Base-by-base conservation (phyloP, 495 filamentous ascomycete species). In the Podospora pseudoanserina region DNA sequence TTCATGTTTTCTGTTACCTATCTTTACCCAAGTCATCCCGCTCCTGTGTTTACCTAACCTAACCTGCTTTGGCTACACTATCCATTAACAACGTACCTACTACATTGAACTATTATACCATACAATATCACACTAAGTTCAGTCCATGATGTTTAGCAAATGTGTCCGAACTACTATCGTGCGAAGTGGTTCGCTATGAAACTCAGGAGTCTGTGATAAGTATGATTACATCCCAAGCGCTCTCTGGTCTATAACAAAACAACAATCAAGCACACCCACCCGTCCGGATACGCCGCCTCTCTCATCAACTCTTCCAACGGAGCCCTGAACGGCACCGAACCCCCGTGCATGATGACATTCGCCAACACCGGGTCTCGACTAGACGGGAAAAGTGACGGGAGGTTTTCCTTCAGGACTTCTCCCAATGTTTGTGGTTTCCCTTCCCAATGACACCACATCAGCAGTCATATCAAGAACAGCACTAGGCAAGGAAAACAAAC, bases 281-380 rank as follows among this genome's bases (percentile, higher is more conserved):
- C 95, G 78, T 99, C 95, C 0, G 91, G 87, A 79, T 98, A 98
- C 0, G 92, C 87, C 18, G 90, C 91, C 64, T 86, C 88, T 55
- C 89, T 82, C 76, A 94, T 89, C 34, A 99, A 79, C 59, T 98
- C 94, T 72, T 95, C 92, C 27, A 98, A 77, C n/a, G 88, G 89
- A 0, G 93, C 91, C 65, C 79, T 79, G 83, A 98, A 90, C 5
- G 95, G 93, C 65, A 97, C 85, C 3, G 90, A 87, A 4, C 88
- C 91, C 4, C 95, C 96, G 80, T 99, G 95, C 71, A 97, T 73
- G 28, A 98, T 88, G 15, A 92, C 89, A 69, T 91, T 91, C n/a
- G 96, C 96, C 23, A 97, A 82, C n/a, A 97, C 88, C 0, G 92
- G 88, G 66, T 91, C 93, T 65, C 93, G 79, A 64, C 92, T 87